Conservation (phyloP, 2,329 filamentous ascomycete genomes). For the Magnaporthiopsis incrustans region DNA sequence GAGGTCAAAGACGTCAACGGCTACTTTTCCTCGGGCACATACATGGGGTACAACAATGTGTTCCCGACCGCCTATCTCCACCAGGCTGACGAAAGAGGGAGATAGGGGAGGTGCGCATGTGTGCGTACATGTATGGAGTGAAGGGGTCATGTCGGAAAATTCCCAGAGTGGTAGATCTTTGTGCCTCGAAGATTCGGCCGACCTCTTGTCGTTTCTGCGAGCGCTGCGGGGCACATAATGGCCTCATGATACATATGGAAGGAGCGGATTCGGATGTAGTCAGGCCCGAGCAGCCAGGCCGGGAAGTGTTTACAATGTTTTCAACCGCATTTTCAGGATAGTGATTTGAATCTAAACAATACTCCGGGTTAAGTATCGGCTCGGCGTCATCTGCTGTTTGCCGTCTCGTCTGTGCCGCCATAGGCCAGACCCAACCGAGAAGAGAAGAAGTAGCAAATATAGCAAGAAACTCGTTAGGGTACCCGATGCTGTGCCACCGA, state of each 20-base stretch:
- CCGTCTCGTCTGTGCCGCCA: too few species aligned
- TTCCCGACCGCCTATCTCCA: slow-evolving; percentile 72
- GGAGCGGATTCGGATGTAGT: neutral
- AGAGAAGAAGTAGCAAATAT: too few species aligned
- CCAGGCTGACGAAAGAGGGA: slow-evolving; percentile 2
- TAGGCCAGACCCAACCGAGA: too few species aligned
- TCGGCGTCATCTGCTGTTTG: too few species aligned
- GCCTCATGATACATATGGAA: neutral
- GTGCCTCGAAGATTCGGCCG: too few species aligned
- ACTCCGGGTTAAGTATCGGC: too few species aligned
- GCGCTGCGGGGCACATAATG: neutral
- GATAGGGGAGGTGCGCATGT: neutral
- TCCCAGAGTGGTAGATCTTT: too few species aligned
- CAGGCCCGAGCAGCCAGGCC: too few species aligned
- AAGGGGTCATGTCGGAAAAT: neutral
- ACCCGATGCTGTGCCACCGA: too few species aligned
- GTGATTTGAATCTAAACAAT: neutral
- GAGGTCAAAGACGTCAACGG: slow-evolving; percentile 84
- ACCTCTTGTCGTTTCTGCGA: neutral
- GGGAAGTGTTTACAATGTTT: neutral
- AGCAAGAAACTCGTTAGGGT: neutral
- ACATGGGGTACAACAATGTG: slow-evolving; percentile 70
- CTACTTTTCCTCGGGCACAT: slow-evolving; percentile 84
- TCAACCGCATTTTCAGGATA: neutral
- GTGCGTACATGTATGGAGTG: neutral